Evolutionary conservation across 2,329 filamentous ascomycete species (phyloP).

Genomic region (Fusarium staphyleae): DNA sequence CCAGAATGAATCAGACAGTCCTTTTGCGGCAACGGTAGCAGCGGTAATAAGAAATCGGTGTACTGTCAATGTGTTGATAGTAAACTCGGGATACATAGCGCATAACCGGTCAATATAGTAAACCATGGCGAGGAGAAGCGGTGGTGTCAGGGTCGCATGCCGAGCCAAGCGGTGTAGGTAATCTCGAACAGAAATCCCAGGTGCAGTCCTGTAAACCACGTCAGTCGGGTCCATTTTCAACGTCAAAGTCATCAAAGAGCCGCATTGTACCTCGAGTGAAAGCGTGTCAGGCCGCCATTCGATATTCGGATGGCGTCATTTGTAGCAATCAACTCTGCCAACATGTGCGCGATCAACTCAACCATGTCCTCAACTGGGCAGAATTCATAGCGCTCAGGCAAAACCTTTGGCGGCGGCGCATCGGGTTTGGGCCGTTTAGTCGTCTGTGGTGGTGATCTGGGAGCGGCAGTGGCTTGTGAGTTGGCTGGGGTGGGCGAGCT

Average conservation of each 20-base stretch:
- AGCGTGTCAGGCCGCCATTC: constrained; percentile 86
- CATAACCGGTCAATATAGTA: constrained; percentile 98
- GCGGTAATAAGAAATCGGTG: constrained; percentile 97
- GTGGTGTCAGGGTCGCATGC: constrained; percentile 91
- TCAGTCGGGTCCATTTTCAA: constrained; percentile 31
- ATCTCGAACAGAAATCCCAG: constrained; percentile 92
- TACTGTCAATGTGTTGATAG: constrained; percentile 93
- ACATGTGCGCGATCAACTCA: constrained; percentile 90
- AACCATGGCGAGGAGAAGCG: constrained; percentile 96
- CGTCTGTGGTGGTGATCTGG: constrained; percentile 39
- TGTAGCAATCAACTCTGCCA: constrained; percentile 90
- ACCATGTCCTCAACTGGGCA: constrained; percentile 88
- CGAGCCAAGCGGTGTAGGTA: constrained; percentile 92
- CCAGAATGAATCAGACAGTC: constrained; percentile 96
- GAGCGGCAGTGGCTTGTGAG: constrained; percentile 40
- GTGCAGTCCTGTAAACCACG: constrained; percentile 62
- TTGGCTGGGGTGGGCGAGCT: constrained; percentile 39
- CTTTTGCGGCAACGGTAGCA: constrained; percentile 94
- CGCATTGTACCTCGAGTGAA: constrained; percentile 80
- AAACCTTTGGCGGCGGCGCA: constrained; percentile 58
- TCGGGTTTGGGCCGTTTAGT: constrained; percentile 64
- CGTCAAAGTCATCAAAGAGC: constrained; percentile 1
- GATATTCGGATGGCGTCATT: constrained; percentile 83
- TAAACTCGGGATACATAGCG: constrained; percentile 90
- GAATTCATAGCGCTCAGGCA: constrained; percentile 80